phyloP scores from a whole-genome alignment of 768 basidiomycete genomes.

The Suillus clintonianus region DNA sequence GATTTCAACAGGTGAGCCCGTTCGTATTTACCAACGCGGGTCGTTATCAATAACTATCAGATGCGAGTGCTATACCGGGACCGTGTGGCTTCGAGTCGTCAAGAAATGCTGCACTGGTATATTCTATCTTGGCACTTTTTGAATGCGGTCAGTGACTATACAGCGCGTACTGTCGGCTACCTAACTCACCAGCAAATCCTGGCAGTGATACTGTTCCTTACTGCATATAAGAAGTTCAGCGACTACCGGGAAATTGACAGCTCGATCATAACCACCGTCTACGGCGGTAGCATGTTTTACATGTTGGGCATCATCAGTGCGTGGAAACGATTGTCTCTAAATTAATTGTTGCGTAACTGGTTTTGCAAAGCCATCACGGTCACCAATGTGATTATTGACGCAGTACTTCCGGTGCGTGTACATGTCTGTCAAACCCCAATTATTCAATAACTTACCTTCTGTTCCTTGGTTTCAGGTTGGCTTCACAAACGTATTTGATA shows the following conservation, averaged over 20 bases:
- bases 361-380: conserved; percentile 15
- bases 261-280: conserved; percentile 9
- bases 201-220: conserved; percentile 2
- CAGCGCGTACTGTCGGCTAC: neutral
- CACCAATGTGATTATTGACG: conserved; percentile 11
- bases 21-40: neutral
- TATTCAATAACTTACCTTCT: neutral
- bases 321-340: neutral
- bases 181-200: neutral
- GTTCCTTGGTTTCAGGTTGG: neutral
- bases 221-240: conserved; percentile 1
- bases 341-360: neutral
- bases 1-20: conserved; percentile 4
- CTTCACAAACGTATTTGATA: neutral
- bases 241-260: conserved; percentile 2
- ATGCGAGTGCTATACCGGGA: neutral
- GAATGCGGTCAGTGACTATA: neutral
- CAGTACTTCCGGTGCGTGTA: conserved; percentile 11
- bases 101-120: conserved; percentile 1
- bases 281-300: conserved; percentile 20
- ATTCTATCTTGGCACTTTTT: neutral
- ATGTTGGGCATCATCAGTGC: conserved; percentile 17
- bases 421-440: neutral
- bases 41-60: neutral
- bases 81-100: neutral